Evolutionary conservation across 2,329 filamentous ascomycete genomes (phyloP), one percentile per base, ranked within the genome.

Genomic region (Ophiostoma piceae): DNA sequence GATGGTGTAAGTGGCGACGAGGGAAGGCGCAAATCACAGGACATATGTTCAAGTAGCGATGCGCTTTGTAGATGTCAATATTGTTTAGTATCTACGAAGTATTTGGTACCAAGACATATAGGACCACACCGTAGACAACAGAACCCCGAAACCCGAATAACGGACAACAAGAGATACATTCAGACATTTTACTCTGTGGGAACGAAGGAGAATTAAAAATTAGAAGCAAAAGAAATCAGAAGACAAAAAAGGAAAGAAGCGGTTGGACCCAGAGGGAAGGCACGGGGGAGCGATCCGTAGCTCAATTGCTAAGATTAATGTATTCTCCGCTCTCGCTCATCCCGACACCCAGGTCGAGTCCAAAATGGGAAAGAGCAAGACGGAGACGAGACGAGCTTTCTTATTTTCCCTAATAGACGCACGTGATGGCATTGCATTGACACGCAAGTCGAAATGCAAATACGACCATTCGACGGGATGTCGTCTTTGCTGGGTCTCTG

Each of bases 261-360:
- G 16, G 29, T 32, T 19, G 29, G 57, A 8, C 57, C 26, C 57
- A 64, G 14, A 64, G 57, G 16, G 12, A 32, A 62, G 51, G 51
- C 22, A 57, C 51, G 51, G 22, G 51, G n/a, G 51, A 14, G n/a
- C 51, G n/a, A 26, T 57, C 51, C n/a, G 51, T 26, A 26, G n/a
- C 22, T n/a, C 51, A 22, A 26, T 57, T 57, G n/a, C n/a, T 12
- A 51, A 22, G n/a, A 57, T 22, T 14, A 57, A 57, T 57, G 9
- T 16, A 26, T 57, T 47, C 51, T 57, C 51, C 51, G 51, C 51
- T 57, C 51, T 57, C 51, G 51, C 51, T 57, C 51, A 26, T 57
- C 51, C 51, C 51, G 51, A 26, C 51, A 57, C 22, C 51, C 51
- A 57, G 51, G 51, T 57, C 51, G 22, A 26, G 16, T 57, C 51